Base-by-base conservation (phyloP, 1,139 yeast species). In the Pichia sp. region DNA sequence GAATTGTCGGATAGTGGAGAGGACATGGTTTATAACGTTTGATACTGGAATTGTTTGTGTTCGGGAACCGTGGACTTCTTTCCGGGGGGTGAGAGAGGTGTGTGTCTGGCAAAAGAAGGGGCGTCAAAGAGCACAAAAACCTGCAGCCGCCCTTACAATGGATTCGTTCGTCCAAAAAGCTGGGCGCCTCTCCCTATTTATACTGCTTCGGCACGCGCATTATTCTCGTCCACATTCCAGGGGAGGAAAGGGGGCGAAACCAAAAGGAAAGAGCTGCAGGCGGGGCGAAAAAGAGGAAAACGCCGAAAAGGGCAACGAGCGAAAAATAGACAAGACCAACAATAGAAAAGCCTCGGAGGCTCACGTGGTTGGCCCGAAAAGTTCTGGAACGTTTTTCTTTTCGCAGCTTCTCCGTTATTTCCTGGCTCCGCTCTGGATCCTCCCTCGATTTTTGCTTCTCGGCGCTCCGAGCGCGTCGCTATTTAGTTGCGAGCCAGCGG, bases 1-100 rank as follows among this genome's bases (percentile, higher is more conserved):
- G 52, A 44, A 26, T 8, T 31, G 15, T 49, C 15, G 23, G 49
- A 32, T 46, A 41, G 16, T n/a, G 50, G 54, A 51, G 54, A 51
- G 50, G 54, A 46, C 54, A 51, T 51, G 32, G 19, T 47, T 13
- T 6, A 16, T 42, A 42, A 26, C 36, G 42, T 49, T 23, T 49
- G 47, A 32, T 49, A 31, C 26, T 41, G 32, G 32, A 26, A 6
- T 32, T 32, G 15, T 47, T 32, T 38, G 8, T 38, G 41, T 38
- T 10, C 16, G 16, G 8, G 15, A 34, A 19, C 19, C 29, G 29
- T 26, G 34, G 8, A 16, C 13, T 45, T 5, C 36, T 45, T 29
- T 45, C 47, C 15, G 41, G 13, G 13, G 15, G 11, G 11, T 45
- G 26, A 31, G 41, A 11, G 40, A 45, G 48, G 19, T 30, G 40